Conservation (phyloP, 2,329 filamentous ascomycete species). For the Monascus ruber region DNA sequence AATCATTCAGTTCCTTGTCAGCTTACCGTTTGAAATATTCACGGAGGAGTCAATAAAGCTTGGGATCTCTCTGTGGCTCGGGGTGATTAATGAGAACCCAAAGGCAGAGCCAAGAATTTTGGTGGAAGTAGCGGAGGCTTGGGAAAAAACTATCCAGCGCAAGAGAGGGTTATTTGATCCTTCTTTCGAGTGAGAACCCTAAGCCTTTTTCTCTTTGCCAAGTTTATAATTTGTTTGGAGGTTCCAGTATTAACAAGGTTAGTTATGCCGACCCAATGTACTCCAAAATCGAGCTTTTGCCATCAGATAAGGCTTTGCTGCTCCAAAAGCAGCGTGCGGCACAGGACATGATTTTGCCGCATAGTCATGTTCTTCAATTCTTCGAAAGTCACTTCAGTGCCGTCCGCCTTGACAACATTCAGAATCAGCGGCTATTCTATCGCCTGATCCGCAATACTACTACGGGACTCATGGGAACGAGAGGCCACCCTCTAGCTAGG, state of each 20-base stretch:
- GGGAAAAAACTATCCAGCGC: constrained; percentile 72
- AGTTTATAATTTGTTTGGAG: not conserved
- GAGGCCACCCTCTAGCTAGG: constrained; percentile 72
- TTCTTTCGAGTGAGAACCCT: constrained; percentile 45
- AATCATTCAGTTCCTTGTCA: constrained; percentile 77
- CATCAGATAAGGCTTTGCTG: constrained; percentile 68
- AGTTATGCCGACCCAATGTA: constrained; percentile 80
- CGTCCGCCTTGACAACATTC: constrained; percentile 69
- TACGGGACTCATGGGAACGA: constrained; percentile 57
- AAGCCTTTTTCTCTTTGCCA: not conserved
- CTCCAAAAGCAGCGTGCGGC: constrained; percentile 65
- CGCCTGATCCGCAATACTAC: constrained; percentile 72
- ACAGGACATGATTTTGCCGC: constrained; percentile 75
- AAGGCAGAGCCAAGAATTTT: constrained; percentile 76
- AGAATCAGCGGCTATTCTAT: constrained; percentile 70
- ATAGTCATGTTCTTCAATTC: constrained; percentile 76
- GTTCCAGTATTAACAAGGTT: constrained; percentile 4
- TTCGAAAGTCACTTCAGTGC: constrained; percentile 92
- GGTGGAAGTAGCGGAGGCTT: constrained; percentile 77
- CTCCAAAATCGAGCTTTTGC: constrained; percentile 80
- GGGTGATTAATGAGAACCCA: constrained; percentile 92
- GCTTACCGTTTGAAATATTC: constrained; percentile 85
- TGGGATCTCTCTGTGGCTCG: constrained; percentile 90
- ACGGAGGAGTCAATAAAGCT: constrained; percentile 93
- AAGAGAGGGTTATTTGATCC: constrained; percentile 72